Evolutionary conservation across 2,329 filamentous ascomycete species (phyloP).

Genomic region (Didymella sp.): DNA sequence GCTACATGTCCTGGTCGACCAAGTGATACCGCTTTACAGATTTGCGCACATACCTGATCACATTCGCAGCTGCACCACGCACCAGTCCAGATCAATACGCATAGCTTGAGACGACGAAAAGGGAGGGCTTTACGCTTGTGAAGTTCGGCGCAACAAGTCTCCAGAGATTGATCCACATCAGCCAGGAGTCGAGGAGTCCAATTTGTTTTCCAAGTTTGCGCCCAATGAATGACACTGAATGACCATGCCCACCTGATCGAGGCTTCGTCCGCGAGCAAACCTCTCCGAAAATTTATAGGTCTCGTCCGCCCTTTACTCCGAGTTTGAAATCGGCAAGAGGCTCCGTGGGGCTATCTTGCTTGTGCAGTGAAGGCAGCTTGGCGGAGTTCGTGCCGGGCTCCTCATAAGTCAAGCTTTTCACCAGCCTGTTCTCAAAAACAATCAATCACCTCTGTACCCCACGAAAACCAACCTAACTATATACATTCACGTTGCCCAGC

Average conservation of each 20-base stretch:
- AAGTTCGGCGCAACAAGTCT: neutral
- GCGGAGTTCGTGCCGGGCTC: neutral
- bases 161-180: neutral
- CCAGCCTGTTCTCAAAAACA: neutral
- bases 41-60: neutral
- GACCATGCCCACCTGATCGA: neutral
- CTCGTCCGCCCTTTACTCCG: neutral
- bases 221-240: too few relatives aligned
- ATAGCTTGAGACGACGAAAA: too few relatives aligned
- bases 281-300: too few relatives aligned
- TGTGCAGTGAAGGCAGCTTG: slow-evolving; percentile 3
- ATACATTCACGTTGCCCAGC: neutral
- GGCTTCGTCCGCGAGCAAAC: neutral
- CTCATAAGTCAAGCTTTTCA: neutral
- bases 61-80: neutral
- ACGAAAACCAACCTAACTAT: neutral
- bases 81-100: neutral
- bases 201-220: neutral
- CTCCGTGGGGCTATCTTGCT: too few relatives aligned
- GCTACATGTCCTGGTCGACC: neutral
- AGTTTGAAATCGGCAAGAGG: neutral
- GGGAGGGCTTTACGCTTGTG: too few relatives aligned
- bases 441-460: neutral
- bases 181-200: neutral
- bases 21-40: neutral